Percentiles rank a stretch among this genome's conserved stretches.
Conservation (phyloP, 495 filamentous ascomycete genomes). For the Lasiosphaeriaceae sp. region DNA sequence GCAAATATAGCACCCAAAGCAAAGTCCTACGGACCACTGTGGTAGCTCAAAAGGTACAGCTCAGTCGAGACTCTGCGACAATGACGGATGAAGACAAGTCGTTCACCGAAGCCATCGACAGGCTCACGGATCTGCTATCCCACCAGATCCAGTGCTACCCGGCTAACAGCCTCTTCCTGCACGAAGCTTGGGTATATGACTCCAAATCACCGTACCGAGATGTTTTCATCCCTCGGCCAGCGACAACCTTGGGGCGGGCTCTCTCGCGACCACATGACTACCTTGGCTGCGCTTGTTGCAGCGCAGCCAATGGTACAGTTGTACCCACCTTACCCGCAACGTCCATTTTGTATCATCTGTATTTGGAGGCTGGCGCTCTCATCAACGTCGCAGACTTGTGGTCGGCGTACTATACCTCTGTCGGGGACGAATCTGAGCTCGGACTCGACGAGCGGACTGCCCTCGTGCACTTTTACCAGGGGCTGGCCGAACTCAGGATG, state of each 20-base stretch:
- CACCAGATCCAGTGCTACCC: constrained; percentile 54
- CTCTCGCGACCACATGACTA: constrained; percentile 81
- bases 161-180: constrained; percentile 62
- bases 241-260: constrained; percentile 75
- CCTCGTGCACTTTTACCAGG: constrained; percentile 75
- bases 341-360: constrained; percentile 84
- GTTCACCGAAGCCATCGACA: constrained; percentile 72
- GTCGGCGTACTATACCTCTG: constrained; percentile 76
- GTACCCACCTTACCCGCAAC: constrained; percentile 69
- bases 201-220: constrained; percentile 73
- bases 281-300: constrained; percentile 69
- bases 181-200: constrained; percentile 85
- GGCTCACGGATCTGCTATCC: constrained; percentile 53
- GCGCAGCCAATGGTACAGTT: constrained; percentile 40
- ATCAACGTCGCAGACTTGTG: constrained; percentile 89
- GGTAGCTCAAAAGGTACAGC: constrained; percentile 78
- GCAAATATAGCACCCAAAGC: constrained; percentile 68
- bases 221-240: constrained; percentile 74
- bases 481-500: constrained; percentile 74
- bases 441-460: constrained; percentile 46
- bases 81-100: constrained; percentile 69
- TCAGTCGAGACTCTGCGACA: constrained; percentile 74
- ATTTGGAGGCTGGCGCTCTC: constrained; percentile 80
- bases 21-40: constrained; percentile 76
- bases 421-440: constrained; percentile 55